These are phyloP conservation scores for Heritiera fomes DNA, from an alignment of 345 rosid species.

Conservation along the genomic window DNA sequence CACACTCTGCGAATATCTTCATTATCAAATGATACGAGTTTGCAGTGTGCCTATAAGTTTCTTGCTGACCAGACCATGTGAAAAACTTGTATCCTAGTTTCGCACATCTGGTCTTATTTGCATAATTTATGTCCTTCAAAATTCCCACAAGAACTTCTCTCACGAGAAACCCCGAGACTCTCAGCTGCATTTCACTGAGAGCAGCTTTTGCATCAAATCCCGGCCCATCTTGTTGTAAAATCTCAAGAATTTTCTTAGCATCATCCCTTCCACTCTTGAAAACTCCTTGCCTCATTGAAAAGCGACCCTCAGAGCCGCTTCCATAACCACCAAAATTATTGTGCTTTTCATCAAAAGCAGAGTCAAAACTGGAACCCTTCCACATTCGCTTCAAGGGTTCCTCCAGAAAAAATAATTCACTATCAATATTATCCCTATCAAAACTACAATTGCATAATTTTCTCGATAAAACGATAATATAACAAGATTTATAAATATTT, in stretches of 20 bases:
- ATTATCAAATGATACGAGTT: slow-evolving; percentile 71
- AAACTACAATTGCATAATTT: slow-evolving; percentile 41
- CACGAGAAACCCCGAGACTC: slow-evolving; percentile 74
- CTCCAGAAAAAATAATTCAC: slow-evolving; percentile 47
- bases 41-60: slow-evolving; percentile 60
- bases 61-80: slow-evolving; percentile 65
- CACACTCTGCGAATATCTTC: slow-evolving; percentile 81
- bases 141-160: slow-evolving; percentile 76
- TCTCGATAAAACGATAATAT: slow-evolving; percentile 36
- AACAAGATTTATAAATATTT: slow-evolving; percentile 41
- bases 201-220: slow-evolving; percentile 51
- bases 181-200: slow-evolving; percentile 52
- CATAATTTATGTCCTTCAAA: slow-evolving; percentile 46
- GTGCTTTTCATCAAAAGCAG: slow-evolving; percentile 31
- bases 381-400: slow-evolving; percentile 57
- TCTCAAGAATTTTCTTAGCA: slow-evolving; percentile 57
- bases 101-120: slow-evolving; percentile 59
- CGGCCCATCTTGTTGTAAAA: slow-evolving; percentile 62
- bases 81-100: slow-evolving; percentile 75
- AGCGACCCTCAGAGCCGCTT: slow-evolving; percentile 17
- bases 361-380: slow-evolving; percentile 37
- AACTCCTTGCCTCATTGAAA: slow-evolving; percentile 34
- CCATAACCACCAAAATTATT: slow-evolving; percentile 29
- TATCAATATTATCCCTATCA: slow-evolving; percentile 32
- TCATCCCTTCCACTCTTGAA: slow-evolving; percentile 39